phyloP scores from a whole-genome alignment of 2,329 filamentous ascomycete genomes.

The Ophiosphaerella narmari region DNA sequence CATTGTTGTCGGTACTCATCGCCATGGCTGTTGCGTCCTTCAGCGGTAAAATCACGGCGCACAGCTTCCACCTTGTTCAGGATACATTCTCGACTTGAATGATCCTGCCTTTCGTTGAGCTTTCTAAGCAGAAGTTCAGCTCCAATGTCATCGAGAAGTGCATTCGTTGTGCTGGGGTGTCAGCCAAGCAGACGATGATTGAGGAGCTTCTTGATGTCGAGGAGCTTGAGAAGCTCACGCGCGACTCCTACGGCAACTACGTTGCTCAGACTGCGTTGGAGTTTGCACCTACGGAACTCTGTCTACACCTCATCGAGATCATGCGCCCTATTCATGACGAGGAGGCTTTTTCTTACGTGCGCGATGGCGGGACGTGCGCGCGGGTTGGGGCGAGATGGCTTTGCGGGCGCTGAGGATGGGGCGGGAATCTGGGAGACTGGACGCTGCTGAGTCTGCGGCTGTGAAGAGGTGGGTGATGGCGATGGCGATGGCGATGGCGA shows the following conservation, averaged over 20 bases:
- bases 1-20: constrained; percentile 90
- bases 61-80: constrained; percentile 88
- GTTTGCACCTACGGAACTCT: constrained; percentile 41
- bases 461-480: no score
- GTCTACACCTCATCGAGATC: constrained; percentile 71
- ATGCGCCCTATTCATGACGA: constrained; percentile 85
- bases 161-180: constrained; percentile 77
- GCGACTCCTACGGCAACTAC: constrained; percentile 95
- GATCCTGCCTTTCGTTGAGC: constrained; percentile 75
- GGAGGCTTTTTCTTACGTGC: no score
- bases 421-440: no score
- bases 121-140: constrained; percentile 97
- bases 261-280: constrained; percentile 86
- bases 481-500: no score
- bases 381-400: no score
- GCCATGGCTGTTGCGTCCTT: constrained; percentile 95
- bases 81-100: constrained; percentile 97
- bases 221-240: constrained; percentile 86
- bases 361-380: no score
- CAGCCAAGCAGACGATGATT: constrained; percentile 79
- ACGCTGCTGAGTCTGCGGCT: no score
- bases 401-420: no score
- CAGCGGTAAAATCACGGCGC: constrained; percentile 89
- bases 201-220: constrained; percentile 74
- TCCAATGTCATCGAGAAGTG: constrained; percentile 97